Conservation (phyloP, 495 filamentous ascomycete genomes). For the Penicillium chermesinum region DNA sequence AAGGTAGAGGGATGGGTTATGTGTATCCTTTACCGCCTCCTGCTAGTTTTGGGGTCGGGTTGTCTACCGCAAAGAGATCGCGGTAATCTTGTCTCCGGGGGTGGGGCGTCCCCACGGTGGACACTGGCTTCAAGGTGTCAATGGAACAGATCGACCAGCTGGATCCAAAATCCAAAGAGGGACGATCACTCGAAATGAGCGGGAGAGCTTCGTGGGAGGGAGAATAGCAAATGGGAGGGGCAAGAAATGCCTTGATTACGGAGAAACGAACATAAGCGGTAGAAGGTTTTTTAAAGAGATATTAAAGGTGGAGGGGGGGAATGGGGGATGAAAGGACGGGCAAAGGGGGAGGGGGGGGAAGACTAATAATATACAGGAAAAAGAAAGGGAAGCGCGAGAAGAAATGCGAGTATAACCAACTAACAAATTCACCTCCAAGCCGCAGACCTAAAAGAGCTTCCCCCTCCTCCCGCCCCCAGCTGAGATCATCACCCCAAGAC, state of each 20-base stretch:
- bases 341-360: constrained; percentile 7
- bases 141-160: too few relatives aligned
- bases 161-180: too few relatives aligned
- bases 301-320: constrained; percentile 9
- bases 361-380: constrained; percentile 1
- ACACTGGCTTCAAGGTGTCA: background rate
- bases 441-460: background rate
- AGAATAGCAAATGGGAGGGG: background rate
- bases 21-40: too few relatives aligned
- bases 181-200: constrained; percentile 1
- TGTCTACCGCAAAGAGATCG: too few relatives aligned
- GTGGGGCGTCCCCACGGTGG: constrained; percentile 16
- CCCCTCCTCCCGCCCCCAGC: background rate
- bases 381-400: constrained; percentile 10
- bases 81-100: constrained; percentile 17
- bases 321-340: constrained; percentile 3
- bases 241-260: constrained; percentile 7
- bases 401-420: background rate
- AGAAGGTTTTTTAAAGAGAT: too few relatives aligned
- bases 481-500: background rate
- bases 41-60: too few relatives aligned
- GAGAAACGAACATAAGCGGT: background rate
- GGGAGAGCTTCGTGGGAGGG: background rate
- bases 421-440: background rate
- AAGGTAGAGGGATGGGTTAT: too few relatives aligned